phyloP scores from a whole-genome alignment of 78 protist genomes.

The Dictyostelium citrinum region DNA sequence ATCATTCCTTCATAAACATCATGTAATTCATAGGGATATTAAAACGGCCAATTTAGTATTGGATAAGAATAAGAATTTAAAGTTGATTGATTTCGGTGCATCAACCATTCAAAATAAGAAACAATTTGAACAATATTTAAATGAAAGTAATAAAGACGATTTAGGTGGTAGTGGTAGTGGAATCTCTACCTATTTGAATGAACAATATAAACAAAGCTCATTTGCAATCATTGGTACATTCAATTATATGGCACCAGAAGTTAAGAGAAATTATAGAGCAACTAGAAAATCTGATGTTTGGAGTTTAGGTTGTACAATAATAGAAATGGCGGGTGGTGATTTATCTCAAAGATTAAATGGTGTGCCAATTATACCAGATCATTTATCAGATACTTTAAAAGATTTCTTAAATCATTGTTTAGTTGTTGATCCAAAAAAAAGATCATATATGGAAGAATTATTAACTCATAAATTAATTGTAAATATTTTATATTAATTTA shows the following conservation, averaged over 20 bases:
- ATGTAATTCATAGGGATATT: not conserved
- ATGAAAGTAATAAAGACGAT: not conserved
- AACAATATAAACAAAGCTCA: not conserved
- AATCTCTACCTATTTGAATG: not conserved
- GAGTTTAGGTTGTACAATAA: slow-evolving; percentile 81
- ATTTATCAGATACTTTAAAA: not conserved
- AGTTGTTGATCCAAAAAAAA: not conserved
- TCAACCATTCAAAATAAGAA: slow-evolving; percentile 1
- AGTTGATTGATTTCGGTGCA: slow-evolving; percentile 86
- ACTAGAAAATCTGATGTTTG: slow-evolving; percentile 81
- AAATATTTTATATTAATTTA: not conserved
- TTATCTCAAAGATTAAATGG: not conserved
- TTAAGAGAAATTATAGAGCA: not conserved
- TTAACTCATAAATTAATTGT: not conserved
- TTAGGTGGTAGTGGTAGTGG: not conserved
- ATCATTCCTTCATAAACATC: not conserved
- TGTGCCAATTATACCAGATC: not conserved
- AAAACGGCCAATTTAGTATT: not conserved
- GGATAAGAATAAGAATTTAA: slow-evolving; percentile 63
- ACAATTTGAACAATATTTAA: not conserved
- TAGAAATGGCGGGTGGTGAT: slow-evolving; percentile 82
- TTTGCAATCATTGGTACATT: not conserved
- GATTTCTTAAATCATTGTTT: not conserved
- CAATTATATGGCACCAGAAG: not conserved
- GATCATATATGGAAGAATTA: not conserved